Conservation (phyloP, 1,284 basidiomycete genomes). For the Ustilago lituana region DNA sequence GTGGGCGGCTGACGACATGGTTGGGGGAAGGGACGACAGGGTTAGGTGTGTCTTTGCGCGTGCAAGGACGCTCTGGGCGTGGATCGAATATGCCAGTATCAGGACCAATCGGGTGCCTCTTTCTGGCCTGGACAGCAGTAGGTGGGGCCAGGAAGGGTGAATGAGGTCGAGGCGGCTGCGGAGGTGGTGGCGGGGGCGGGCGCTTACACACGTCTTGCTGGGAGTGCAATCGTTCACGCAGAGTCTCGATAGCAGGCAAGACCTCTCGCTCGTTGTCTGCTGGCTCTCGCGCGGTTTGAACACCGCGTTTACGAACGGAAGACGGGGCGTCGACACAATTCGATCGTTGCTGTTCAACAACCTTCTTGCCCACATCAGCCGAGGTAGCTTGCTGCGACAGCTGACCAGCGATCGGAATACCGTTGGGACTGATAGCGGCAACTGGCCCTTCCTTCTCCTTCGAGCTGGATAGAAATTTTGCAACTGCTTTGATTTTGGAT, state of each 20-base stretch:
- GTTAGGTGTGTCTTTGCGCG: conserved; percentile 6
- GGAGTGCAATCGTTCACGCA: conserved; percentile 14
- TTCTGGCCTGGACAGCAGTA: conserved; percentile 8
- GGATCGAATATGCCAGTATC: not conserved
- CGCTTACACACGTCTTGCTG: not conserved
- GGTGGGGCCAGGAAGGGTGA: not conserved
- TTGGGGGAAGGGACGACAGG: not conserved
- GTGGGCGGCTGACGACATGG: conserved; percentile 17
- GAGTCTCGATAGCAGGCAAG: conserved; percentile 6
- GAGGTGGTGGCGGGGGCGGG: conserved; percentile 14
- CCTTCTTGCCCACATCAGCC: not conserved
- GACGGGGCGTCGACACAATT: not conserved
- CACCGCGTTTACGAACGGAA: not conserved
- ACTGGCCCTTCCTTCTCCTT: not conserved
- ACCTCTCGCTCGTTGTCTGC: not conserved
- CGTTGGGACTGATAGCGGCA: not conserved
- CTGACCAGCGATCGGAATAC: conserved; percentile 11
- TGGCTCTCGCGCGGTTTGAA: not conserved
- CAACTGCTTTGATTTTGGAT: conserved; percentile 29
- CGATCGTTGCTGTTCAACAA: not conserved
- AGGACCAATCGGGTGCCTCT: conserved; percentile 1
- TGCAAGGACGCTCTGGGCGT: not conserved
- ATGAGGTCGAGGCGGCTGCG: not conserved
- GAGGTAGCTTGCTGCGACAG: not conserved
- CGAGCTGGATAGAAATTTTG: conserved; percentile 9